phyloP scores from a whole-genome alignment of 2,329 filamentous ascomycete genomes.

The Pseudogymnoascus sp. region DNA sequence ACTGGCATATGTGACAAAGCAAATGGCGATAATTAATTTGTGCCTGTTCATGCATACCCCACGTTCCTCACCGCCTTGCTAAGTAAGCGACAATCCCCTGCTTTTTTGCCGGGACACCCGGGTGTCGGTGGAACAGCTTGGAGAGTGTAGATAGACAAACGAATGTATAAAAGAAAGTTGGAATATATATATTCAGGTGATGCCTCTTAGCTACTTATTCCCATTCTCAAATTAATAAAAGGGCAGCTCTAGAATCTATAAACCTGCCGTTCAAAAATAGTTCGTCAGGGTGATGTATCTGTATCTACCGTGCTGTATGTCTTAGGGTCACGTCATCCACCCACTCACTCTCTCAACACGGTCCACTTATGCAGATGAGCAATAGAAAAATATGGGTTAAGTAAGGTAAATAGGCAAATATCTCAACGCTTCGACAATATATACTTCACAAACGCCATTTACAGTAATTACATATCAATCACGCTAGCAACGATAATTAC shows the following conservation, averaged over 20 bases:
- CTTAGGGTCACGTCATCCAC: background rate
- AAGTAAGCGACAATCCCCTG: conserved; percentile 4
- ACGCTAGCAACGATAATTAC: background rate
- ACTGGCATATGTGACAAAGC: conserved; percentile 5
- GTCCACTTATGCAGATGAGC: conserved; percentile 8
- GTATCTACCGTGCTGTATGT: background rate
- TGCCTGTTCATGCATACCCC: background rate
- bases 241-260: background rate
- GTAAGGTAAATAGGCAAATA: background rate
- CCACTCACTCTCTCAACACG: background rate
- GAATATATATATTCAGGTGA: background rate
- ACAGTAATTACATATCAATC: background rate
- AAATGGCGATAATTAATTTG: background rate
- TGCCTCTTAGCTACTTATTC: background rate
- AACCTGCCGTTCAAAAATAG: background rate
- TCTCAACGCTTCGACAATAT: background rate
- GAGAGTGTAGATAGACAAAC: background rate
- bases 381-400: conserved; percentile 4
- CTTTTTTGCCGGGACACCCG: background rate
- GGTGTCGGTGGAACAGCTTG: background rate
- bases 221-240: background rate
- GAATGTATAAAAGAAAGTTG: background rate
- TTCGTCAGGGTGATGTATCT: conserved; percentile 5
- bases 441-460: conserved; percentile 1
- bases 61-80: conserved; percentile 6